Evolutionary conservation across 176 grass and related monocot genomes (phyloP).

Genomic region (Poa annua): DNA sequence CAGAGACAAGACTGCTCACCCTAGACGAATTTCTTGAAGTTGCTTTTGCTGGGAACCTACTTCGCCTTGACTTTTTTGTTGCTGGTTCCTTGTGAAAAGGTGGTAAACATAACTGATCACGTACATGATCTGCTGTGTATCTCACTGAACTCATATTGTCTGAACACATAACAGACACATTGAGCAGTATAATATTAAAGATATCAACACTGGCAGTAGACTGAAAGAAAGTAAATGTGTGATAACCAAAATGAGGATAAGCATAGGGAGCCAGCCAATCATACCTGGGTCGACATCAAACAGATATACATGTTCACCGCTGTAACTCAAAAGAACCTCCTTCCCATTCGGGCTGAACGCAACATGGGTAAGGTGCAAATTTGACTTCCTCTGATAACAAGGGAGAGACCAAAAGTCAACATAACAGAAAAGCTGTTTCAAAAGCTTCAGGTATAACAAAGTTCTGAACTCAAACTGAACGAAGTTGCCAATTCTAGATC

Average conservation of each 20-base stretch:
- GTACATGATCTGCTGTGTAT: constrained; percentile 69
- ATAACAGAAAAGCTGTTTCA: background rate
- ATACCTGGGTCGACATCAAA: constrained; percentile 83
- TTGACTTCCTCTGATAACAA: constrained; percentile 74
- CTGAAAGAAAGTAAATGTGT: constrained; percentile 26
- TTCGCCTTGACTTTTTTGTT: constrained; percentile 34
- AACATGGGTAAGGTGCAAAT: constrained; percentile 93
- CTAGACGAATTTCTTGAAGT: constrained; percentile 55
- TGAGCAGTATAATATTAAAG: constrained; percentile 32
- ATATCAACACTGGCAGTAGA: constrained; percentile 14
- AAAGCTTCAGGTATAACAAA: constrained; percentile 13
- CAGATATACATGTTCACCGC: constrained; percentile 96
- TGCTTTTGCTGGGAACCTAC: constrained; percentile 40
- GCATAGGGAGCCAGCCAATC: constrained; percentile 38
- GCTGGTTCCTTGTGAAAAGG: constrained; percentile 57
- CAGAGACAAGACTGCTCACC: constrained; percentile 45
- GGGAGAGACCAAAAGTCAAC: constrained; percentile 31
- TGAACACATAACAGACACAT: constrained; percentile 44
- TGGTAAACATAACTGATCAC: constrained; percentile 57
- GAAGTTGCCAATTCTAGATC: constrained; percentile 16
- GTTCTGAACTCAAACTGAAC: constrained; percentile 1
- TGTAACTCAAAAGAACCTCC: constrained; percentile 93
- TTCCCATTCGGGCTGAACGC: constrained; percentile 86
- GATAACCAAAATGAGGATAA: constrained; percentile 3
- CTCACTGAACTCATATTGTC: constrained; percentile 67